Conservation (phyloP, 2,329 filamentous ascomycete genomes). For the Fusarium euwallaceae region DNA sequence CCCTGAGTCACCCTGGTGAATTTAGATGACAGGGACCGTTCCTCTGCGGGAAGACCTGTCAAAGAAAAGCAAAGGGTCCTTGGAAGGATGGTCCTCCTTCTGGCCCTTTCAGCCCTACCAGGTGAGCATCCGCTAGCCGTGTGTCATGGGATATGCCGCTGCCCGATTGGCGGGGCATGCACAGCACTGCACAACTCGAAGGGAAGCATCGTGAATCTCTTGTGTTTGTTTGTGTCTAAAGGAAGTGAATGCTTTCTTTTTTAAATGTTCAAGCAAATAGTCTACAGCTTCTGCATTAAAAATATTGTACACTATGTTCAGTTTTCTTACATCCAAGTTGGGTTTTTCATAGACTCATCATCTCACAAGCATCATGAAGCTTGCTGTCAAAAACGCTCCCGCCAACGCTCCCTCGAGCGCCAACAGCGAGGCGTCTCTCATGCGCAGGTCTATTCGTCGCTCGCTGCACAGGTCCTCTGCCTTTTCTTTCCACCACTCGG, state of each 20-base stretch:
- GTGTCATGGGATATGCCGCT: slow-evolving; percentile 1
- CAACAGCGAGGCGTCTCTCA: slow-evolving; percentile 78
- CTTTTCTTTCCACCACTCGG: slow-evolving; percentile 61
- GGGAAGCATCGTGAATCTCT: background rate
- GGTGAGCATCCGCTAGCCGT: background rate
- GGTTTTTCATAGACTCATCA: slow-evolving; percentile 38
- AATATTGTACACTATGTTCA: slow-evolving; percentile 37
- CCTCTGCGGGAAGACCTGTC: background rate
- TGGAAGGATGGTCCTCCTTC: slow-evolving; percentile 12
- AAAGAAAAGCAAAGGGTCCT: background rate
- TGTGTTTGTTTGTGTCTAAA: background rate
- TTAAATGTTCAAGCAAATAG: slow-evolving; percentile 6
- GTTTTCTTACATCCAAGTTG: slow-evolving; percentile 31
- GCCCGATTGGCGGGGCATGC: slow-evolving; percentile 30
- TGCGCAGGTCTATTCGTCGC: slow-evolving; percentile 71
- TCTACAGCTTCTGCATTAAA: slow-evolving; percentile 26
- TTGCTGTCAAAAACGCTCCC: slow-evolving; percentile 72
- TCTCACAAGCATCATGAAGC: slow-evolving; percentile 61
- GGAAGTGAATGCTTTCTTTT: background rate
- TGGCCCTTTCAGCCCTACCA: slow-evolving; percentile 35
- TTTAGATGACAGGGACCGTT: slow-evolving; percentile 24
- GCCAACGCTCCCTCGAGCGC: slow-evolving; percentile 75
- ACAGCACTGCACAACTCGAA: too few relatives aligned
- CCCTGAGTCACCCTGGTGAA: slow-evolving; percentile 32
- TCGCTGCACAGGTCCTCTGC: slow-evolving; percentile 75